Evolutionary conservation across 164 flowering plant species (phyloP).

Genomic region (Buxus sempervirens): DNA sequence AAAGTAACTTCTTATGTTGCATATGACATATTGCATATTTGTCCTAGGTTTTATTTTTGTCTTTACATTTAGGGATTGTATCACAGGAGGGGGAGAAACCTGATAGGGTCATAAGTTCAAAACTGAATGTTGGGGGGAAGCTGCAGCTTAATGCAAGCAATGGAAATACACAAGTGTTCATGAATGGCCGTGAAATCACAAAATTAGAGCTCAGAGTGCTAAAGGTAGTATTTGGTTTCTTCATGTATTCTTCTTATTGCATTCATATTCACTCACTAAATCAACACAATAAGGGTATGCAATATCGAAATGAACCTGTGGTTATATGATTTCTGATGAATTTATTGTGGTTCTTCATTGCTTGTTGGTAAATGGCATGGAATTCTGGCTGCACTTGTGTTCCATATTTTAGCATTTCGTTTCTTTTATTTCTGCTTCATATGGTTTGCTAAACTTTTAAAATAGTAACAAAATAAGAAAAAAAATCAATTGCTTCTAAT

Average conservation of each 20-base stretch:
- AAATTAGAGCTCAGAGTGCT: slow-evolving; percentile 42
- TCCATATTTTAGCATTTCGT: too few relatives aligned
- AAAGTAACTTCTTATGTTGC: slow-evolving; percentile 6
- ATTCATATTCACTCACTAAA: background rate
- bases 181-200: slow-evolving; percentile 60
- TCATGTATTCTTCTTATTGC: background rate
- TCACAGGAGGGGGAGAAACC: slow-evolving; percentile 55
- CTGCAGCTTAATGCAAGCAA: slow-evolving; percentile 42
- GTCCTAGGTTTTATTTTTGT: background rate
- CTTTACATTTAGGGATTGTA: background rate
- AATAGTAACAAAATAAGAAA: too few relatives aligned
- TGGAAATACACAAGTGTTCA: slow-evolving; percentile 47
- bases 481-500: background rate
- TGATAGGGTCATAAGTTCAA: slow-evolving; percentile 43
- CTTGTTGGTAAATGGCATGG: too few relatives aligned
- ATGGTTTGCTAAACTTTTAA: background rate
- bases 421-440: background rate
- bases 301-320: too few relatives aligned
- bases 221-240: slow-evolving; percentile 25
- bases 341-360: too few relatives aligned
- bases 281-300: background rate
- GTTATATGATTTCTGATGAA: too few relatives aligned
- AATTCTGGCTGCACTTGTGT: too few relatives aligned
- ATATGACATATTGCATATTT: background rate
- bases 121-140: slow-evolving; percentile 53